Evolutionary conservation across 441 rosid genomes (phyloP).

Genomic region (Corymbia calophylla): DNA sequence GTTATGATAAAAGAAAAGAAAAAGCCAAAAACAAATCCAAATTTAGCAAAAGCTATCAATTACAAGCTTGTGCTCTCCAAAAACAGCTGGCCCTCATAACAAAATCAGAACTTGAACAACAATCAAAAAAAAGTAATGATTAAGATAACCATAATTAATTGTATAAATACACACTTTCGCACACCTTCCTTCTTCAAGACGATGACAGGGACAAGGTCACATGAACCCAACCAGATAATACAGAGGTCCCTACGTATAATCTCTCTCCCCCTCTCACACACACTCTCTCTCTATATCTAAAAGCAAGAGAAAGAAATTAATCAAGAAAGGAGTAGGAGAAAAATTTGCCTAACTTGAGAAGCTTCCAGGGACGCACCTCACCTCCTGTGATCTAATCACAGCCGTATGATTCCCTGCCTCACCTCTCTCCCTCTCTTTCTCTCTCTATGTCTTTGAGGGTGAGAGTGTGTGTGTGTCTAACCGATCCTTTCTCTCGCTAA

Average conservation of each 20-base stretch:
- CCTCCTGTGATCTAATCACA: not conserved
- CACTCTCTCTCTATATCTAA: not conserved
- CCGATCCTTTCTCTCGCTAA: not conserved
- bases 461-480: not conserved
- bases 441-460: not conserved
- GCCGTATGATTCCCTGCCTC: not conserved
- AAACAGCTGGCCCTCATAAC: not conserved
- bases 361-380: slow-evolving; percentile 15
- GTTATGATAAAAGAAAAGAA: not conserved
- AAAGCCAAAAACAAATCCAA: not conserved
- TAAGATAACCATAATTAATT: not conserved
- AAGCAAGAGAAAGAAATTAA: not conserved
- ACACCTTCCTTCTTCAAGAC: not conserved
- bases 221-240: slow-evolving; percentile 36
- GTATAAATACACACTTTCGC: not conserved
- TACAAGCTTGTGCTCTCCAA: not conserved
- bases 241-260: slow-evolving; percentile 31
- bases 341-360: slow-evolving; percentile 15
- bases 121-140: not conserved
- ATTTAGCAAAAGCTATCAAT: not conserved
- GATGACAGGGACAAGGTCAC: slow-evolving; percentile 29
- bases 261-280: not conserved
- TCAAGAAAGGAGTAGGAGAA: not conserved
- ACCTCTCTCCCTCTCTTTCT: not conserved
- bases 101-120: not conserved